These are phyloP conservation scores for Trichophaea hybrida DNA, from an alignment of 2,329 filamentous ascomycete genomes.

Conservation along the genomic window DNA sequence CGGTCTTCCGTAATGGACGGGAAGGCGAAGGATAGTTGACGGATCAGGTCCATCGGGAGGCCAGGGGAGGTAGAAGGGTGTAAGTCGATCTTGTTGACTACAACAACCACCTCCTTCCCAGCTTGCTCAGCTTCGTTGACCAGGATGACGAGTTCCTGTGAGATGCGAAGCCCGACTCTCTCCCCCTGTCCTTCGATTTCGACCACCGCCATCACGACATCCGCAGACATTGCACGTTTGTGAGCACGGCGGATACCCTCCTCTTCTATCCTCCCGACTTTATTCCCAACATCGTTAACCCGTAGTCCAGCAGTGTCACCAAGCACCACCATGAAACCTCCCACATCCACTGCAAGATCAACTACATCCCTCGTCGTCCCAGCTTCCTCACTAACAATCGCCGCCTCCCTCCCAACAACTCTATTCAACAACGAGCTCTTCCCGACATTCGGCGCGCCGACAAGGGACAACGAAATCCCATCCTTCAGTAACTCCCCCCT, in stretches of 20 bases:
- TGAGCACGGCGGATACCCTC: conserved; percentile 85
- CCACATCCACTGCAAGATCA: conserved; percentile 77
- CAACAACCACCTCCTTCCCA: conserved; percentile 39
- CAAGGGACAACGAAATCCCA: conserved; percentile 71
- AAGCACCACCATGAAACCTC: conserved; percentile 82
- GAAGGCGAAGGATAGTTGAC: conserved; percentile 31
- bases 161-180: conserved; percentile 8
- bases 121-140: conserved; percentile 29
- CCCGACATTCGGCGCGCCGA: conserved; percentile 85
- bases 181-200: conserved; percentile 50
- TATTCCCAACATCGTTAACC: conserved; percentile 34
- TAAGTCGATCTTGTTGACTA: conserved; percentile 49
- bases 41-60: conserved; percentile 35
- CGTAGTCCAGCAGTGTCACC: conserved; percentile 83
- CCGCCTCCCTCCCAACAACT: conserved; percentile 80
- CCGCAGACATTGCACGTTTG: conserved; percentile 64
- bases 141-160: background rate
- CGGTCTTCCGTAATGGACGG: conserved; percentile 35
- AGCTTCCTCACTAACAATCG: conserved; percentile 84
- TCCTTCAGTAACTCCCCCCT: conserved; percentile 69
- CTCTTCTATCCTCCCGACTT: conserved; percentile 48
- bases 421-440: conserved; percentile 90
- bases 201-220: conserved; percentile 69
- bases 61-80: conserved; percentile 27
- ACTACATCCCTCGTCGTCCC: conserved; percentile 91